Evolutionary conservation across 179 eudicot species (phyloP).

Genomic region (Silene coronaria): DNA sequence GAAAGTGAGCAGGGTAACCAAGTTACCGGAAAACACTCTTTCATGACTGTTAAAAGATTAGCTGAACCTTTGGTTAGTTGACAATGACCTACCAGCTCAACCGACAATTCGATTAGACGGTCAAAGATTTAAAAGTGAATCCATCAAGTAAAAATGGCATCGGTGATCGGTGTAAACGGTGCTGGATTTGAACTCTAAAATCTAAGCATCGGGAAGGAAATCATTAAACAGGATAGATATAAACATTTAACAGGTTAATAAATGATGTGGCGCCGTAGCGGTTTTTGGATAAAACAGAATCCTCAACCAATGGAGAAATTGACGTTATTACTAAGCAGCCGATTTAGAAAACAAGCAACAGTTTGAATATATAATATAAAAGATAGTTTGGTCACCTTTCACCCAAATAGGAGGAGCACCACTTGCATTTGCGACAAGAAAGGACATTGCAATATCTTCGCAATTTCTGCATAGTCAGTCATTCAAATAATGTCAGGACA

Average conservation of each 20-base stretch:
- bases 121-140: too few relatives aligned
- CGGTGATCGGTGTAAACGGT: neutral
- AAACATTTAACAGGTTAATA: neutral
- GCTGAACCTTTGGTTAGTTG: neutral
- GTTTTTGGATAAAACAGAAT: neutral
- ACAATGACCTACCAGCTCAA: neutral
- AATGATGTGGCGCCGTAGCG: neutral
- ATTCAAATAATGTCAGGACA: constrained; percentile 9
- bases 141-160: too few relatives aligned
- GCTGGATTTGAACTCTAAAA: neutral
- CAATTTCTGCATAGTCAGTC: constrained; percentile 57
- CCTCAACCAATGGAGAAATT: neutral
- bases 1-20: neutral
- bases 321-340: neutral
- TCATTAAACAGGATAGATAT: neutral
- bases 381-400: constrained; percentile 51
- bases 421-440: constrained; percentile 83
- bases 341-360: neutral
- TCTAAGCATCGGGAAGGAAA: neutral
- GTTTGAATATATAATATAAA: neutral
- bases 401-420: constrained; percentile 89
- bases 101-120: neutral
- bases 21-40: neutral
- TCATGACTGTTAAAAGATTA: neutral
- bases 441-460: constrained; percentile 95